Base-by-base conservation (phyloP, 108 stramenopile genomes). In the Fragilaria crotonensis region DNA sequence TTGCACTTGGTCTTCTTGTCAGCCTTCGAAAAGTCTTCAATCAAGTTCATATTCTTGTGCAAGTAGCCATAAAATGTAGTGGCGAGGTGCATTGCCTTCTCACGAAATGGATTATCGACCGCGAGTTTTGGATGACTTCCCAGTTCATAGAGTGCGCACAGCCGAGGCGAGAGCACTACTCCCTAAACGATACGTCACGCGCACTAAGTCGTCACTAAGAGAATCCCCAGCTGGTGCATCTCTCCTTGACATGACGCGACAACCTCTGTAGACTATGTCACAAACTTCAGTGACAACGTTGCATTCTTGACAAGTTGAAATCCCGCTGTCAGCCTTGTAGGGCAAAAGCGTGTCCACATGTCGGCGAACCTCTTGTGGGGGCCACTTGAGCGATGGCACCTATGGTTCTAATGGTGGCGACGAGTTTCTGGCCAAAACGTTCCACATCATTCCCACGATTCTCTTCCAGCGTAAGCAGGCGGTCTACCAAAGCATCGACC, bases 291-390 rank as follows among this genome's bases (percentile, higher is more conserved):
- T 55, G 17, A 84, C 83, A 55, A 95, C 82, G n/a, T 59, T 54
- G 7, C 79, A 53, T 53, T 95, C 89, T 54, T 80, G 73, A 22
- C 63, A 54, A 48, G 66, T 57, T 0, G 76, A 47, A 7, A 85
- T 60, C 9, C 78, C 84, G 61, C 95, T 95, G 44, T 96, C 94
- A 2, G 81, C 87, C 71, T 97, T 97, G 60, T 95, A 97, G 3
- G 93, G 96, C 5, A 90, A 61, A 9, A 97, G 60, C 21, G 88
- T 92, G 52, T 92, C 88, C 1, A 93, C 45, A 62, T 97, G 93
- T 17, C 72, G 66, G 25, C 82, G 59, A 19, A 95, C 68, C 28
- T 86, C 71, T 22, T 58, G 54, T 9, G 94, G n/a, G 93, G 27
- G 84, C 77, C 14, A 83, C 71, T 48, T 80, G 66, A 46, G 88